A percentile compares a stretch with the other conserved stretches of the same genome.
These are phyloP conservation scores for Bocquillonia castaneifolia DNA, from an alignment of 441 rosid species.

Conservation along the genomic window DNA sequence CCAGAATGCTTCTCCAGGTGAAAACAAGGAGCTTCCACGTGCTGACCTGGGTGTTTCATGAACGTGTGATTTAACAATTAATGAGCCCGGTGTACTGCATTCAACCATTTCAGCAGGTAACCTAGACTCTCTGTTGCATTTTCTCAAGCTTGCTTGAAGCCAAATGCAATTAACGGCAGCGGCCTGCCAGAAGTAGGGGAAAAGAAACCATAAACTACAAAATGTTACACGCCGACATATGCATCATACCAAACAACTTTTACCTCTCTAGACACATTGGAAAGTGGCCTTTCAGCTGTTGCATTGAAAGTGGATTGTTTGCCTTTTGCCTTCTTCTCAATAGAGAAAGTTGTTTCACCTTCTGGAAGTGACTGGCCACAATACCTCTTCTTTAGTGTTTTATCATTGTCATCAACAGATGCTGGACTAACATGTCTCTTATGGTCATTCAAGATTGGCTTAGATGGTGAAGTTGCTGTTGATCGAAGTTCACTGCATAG, in stretches of 20 bases:
- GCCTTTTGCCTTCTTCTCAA: constrained; percentile 36
- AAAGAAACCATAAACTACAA: constrained; percentile 15
- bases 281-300: constrained; percentile 31
- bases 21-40: constrained; percentile 84
- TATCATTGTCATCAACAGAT: constrained; percentile 34
- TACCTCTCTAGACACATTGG: constrained; percentile 41
- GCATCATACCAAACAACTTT: constrained; percentile 10
- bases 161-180: constrained; percentile 23
- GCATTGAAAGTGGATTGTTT: constrained; percentile 26
- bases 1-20: constrained; percentile 96
- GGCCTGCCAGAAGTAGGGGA: constrained; percentile 28
- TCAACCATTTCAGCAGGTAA: constrained; percentile 33
- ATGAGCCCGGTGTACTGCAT: constrained; percentile 64
- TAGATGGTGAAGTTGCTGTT: constrained; percentile 42
- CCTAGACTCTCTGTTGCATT: constrained; percentile 46
- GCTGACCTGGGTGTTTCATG: constrained; percentile 63
- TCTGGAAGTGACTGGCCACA: constrained; percentile 30
- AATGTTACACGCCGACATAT: background rate
- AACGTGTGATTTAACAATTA: constrained; percentile 35
- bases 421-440: constrained; percentile 50
- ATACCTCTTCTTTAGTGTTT: constrained; percentile 49
- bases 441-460: constrained; percentile 36
- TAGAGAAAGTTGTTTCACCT: constrained; percentile 27
- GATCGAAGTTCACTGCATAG: constrained; percentile 57
- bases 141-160: constrained; percentile 56